These are phyloP conservation scores for Botryosphaeria agaves DNA, from an alignment of 2,329 filamentous ascomycete genomes.

Conservation along the genomic window DNA sequence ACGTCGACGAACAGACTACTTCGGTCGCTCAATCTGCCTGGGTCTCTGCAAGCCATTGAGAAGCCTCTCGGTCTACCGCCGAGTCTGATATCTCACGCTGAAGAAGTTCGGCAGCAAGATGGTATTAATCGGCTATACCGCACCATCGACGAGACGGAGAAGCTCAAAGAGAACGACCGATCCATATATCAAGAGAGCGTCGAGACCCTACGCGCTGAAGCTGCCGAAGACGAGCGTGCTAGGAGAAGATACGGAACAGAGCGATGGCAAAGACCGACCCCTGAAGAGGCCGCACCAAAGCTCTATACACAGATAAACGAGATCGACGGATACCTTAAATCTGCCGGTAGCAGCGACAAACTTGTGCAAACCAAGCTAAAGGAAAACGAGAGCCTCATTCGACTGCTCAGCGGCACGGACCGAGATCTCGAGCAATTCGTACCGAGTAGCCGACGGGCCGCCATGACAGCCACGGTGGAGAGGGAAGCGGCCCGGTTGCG, in stretches of 20 bases:
- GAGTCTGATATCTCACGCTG: constrained; percentile 71
- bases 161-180: constrained; percentile 65
- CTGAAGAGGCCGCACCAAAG: constrained; percentile 50
- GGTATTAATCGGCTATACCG: constrained; percentile 60
- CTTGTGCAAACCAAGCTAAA: constrained; percentile 64
- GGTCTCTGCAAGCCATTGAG: constrained; percentile 83
- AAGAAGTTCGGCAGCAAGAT: constrained; percentile 84
- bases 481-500: constrained; percentile 61
- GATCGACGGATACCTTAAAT: constrained; percentile 74
- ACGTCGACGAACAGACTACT: no score
- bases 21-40: constrained; percentile 71
- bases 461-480: constrained; percentile 67
- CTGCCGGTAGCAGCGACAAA: constrained; percentile 47
- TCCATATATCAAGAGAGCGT: constrained; percentile 71
- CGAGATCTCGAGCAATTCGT: constrained; percentile 75
- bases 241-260: constrained; percentile 72
- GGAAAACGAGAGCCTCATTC: constrained; percentile 56
- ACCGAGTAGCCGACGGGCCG: constrained; percentile 63
- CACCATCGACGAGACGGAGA: constrained; percentile 77
- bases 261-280: constrained; percentile 58
- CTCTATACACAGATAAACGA: constrained; percentile 60
- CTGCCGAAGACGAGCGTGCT: constrained; percentile 63
- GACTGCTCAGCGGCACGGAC: constrained; percentile 62
- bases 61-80: constrained; percentile 85
- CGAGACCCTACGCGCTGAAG: constrained; percentile 59